These are phyloP conservation scores for Suhomyces bolitotheri DNA, from an alignment of 1,139 yeast species.

Conservation along the genomic window DNA sequence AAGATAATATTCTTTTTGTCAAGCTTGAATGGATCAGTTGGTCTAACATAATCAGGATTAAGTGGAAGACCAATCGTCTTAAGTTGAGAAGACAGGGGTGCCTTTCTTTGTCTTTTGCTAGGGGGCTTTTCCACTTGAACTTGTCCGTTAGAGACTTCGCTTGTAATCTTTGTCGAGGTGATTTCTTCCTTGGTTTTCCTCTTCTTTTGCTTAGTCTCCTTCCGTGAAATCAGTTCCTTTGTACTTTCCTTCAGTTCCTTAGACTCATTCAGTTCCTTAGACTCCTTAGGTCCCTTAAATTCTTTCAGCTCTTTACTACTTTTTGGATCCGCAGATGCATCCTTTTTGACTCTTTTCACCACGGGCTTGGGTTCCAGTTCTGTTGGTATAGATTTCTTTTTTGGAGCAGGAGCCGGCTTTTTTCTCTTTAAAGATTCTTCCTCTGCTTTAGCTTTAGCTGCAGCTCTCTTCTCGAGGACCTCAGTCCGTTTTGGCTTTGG, in stretches of 20 bases:
- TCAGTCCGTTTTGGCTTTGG: constrained; percentile 2
- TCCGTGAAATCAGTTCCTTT: constrained; percentile 3
- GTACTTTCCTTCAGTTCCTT: constrained; percentile 3
- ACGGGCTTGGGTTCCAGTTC: constrained; percentile 1
- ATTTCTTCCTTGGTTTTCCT: constrained; percentile 12
- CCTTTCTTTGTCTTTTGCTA: constrained; percentile 12
- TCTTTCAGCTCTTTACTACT: not conserved
- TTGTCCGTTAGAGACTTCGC: not conserved
- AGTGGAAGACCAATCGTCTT: constrained; percentile 7
- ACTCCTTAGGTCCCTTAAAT: not conserved
- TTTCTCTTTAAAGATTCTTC: constrained; percentile 8
- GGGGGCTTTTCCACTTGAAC: constrained; percentile 1
- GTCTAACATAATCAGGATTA: constrained; percentile 12
- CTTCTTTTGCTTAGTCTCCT: constrained; percentile 11
- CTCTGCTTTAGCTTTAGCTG: constrained; percentile 1
- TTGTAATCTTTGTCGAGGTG: constrained; percentile 1
- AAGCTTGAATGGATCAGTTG: constrained; percentile 5
- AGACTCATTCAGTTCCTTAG: constrained; percentile 1
- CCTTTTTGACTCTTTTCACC: constrained; percentile 5
- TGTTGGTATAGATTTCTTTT: constrained; percentile 5
- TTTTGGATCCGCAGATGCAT: constrained; percentile 1
- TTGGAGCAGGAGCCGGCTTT: constrained; percentile 3
- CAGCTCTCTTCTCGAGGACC: not conserved
- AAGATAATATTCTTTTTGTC: constrained; percentile 9
- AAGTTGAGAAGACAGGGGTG: constrained; percentile 2